Conservation (phyloP, 352 stramenopile genomes). For the Phytophthora ohioensis region DNA sequence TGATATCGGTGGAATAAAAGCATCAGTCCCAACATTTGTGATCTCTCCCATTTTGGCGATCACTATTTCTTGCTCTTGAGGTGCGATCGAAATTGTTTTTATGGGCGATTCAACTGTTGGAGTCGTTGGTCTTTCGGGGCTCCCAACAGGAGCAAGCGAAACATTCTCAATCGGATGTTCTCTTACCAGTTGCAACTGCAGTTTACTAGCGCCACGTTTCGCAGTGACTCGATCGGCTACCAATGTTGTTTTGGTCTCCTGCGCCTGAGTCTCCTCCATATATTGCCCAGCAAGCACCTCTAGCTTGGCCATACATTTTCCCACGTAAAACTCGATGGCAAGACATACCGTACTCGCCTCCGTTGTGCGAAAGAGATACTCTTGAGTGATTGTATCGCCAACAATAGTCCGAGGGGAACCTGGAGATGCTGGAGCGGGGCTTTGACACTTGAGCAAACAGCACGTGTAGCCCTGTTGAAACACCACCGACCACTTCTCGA, state of each 20-base stretch:
- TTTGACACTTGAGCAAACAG: constrained; percentile 65
- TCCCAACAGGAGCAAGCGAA: constrained; percentile 26
- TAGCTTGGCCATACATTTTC: constrained; percentile 82
- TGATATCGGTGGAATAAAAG: neutral
- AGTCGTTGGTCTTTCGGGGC: neutral
- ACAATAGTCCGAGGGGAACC: constrained; percentile 4
- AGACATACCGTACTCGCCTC: constrained; percentile 66
- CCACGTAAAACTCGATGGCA: constrained; percentile 82
- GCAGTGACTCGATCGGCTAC: neutral
- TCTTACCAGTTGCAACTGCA: constrained; percentile 12
- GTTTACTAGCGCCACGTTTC: constrained; percentile 11
- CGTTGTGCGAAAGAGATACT: constrained; percentile 67
- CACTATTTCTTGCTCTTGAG: neutral
- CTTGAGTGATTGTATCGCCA: constrained; percentile 37
- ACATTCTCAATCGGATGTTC: constrained; percentile 34
- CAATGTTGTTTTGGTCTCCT: constrained; percentile 12
- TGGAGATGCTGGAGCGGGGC: constrained; percentile 17
- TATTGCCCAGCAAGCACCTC: constrained; percentile 54
- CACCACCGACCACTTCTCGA: constrained; percentile 80
- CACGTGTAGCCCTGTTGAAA: constrained; percentile 62
- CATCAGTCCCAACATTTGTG: neutral
- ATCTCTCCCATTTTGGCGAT: neutral
- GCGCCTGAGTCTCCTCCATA: constrained; percentile 30
- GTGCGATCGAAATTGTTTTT: neutral
- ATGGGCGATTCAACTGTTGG: neutral